Evolutionary conservation across 192 early-diverging fungal species (phyloP).

Genomic region (Globomyces pollinis-pini): DNA sequence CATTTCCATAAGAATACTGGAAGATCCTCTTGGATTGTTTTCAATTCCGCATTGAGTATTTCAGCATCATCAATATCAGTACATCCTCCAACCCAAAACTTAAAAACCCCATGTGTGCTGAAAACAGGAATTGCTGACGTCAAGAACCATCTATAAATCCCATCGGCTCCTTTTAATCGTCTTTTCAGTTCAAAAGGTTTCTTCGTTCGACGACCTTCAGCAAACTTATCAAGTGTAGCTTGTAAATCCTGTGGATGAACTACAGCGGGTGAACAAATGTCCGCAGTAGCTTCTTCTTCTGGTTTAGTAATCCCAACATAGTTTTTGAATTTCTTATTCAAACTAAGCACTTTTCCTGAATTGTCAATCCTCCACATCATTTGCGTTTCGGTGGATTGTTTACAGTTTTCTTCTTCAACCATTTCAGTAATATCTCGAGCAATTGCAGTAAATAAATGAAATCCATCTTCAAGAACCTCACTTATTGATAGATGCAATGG

Average conservation of each 20-base stretch:
- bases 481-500: slow-evolving; percentile 27
- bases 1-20: slow-evolving; percentile 11
- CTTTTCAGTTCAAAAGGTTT: slow-evolving; percentile 14
- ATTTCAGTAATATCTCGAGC: slow-evolving; percentile 30
- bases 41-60: neutral
- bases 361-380: slow-evolving; percentile 13
- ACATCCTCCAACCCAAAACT: slow-evolving; percentile 10
- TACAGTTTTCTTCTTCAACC: slow-evolving; percentile 14
- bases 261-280: neutral
- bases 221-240: neutral
- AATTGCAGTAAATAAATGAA: slow-evolving; percentile 36
- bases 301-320: slow-evolving; percentile 8
- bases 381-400: slow-evolving; percentile 13
- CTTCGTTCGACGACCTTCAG: neutral
- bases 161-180: neutral
- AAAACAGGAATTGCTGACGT: slow-evolving; percentile 11
- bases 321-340: slow-evolving; percentile 14
- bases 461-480: slow-evolving; percentile 24
- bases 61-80: slow-evolving; percentile 13
- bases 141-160: slow-evolving; percentile 13
- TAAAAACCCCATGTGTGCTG: neutral
- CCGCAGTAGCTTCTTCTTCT: slow-evolving; percentile 11
- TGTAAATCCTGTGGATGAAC: slow-evolving; percentile 14
- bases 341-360: neutral
- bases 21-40: neutral